phyloP scores from a whole-genome alignment of 306 rosid genomes.

The Comarum palustre region DNA sequence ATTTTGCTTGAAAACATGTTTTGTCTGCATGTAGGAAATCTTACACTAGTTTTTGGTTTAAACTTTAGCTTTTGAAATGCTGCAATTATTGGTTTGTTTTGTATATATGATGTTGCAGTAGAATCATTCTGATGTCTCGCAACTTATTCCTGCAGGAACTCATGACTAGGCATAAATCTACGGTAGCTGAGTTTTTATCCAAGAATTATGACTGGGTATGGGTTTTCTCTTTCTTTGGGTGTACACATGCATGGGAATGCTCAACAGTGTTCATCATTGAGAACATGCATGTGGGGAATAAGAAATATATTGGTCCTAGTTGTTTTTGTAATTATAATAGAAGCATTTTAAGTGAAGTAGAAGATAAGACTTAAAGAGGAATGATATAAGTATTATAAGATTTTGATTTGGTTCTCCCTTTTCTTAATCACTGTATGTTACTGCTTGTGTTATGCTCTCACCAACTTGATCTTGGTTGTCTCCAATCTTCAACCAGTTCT shows the following conservation, averaged over 20 bases:
- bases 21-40: no score
- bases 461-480: conserved; percentile 18
- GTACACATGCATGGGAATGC: not conserved
- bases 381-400: not conserved
- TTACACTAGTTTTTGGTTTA: no score
- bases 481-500: conserved; percentile 50
- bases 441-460: conserved; percentile 13
- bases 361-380: not conserved
- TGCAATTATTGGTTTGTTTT: not conserved
- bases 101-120: not conserved
- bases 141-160: conserved; percentile 67
- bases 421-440: not conserved
- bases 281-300: not conserved
- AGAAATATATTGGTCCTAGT: conserved; percentile 8
- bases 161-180: conserved; percentile 94
- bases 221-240: conserved; percentile 14
- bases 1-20: no score
- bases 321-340: not conserved
- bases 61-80: no score
- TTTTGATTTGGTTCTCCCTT: not conserved
- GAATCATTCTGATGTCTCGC: conserved; percentile 14
- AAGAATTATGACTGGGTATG: conserved; percentile 93
- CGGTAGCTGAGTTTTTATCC: conserved; percentile 91
- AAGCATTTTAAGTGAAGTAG: not conserved
- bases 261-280: not conserved